Conservation (phyloP, 768 basidiomycete genomes). For the Podaxis sp. region DNA sequence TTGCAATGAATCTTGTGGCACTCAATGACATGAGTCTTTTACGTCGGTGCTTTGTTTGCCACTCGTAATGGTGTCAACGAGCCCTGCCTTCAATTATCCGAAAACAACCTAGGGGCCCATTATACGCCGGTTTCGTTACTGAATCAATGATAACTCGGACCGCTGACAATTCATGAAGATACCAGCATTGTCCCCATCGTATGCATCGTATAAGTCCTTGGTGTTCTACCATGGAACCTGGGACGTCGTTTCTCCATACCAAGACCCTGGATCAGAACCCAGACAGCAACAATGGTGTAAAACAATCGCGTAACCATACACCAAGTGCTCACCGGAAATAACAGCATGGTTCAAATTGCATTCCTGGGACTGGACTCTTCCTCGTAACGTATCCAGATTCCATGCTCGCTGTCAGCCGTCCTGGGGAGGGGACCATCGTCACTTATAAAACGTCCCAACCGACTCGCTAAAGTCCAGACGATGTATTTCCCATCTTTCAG, state of each 20-base stretch:
- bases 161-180: background rate
- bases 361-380: background rate
- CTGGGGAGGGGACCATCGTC: background rate
- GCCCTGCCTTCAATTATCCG: too few relatives aligned
- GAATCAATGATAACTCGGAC: background rate
- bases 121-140: background rate
- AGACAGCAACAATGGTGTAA: too few relatives aligned
- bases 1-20: background rate
- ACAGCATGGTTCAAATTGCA: background rate
- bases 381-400: background rate
- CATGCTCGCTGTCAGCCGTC: background rate
- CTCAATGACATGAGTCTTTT: background rate
- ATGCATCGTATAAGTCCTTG: too few relatives aligned
- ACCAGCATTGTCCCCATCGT: background rate
- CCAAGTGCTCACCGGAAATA: background rate
- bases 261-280: too few relatives aligned
- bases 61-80: background rate
- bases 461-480: background rate
- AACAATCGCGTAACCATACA: too few relatives aligned
- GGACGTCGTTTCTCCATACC: too few relatives aligned
- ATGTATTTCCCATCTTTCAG: constrained; percentile 4
- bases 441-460: background rate
- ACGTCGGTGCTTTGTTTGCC: background rate
- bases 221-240: too few relatives aligned
- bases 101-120: background rate